phyloP scores from a whole-genome alignment of 805 yeast species.

The Kuraishia capsulata region DNA sequence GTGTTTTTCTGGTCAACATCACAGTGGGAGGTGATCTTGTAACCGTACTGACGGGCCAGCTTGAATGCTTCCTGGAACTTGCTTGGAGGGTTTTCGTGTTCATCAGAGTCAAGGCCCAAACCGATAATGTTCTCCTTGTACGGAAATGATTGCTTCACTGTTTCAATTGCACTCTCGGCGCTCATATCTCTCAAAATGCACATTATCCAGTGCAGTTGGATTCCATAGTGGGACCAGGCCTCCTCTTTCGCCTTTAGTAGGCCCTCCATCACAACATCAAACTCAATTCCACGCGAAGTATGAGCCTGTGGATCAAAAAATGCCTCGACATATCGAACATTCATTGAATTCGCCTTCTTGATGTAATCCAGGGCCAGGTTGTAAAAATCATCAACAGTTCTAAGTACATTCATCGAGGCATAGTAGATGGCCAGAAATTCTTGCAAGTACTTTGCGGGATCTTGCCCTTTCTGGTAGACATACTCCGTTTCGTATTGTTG shows the following conservation, averaged over 20 bases:
- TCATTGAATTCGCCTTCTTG: constrained; percentile 27
- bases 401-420: constrained; percentile 35
- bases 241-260: constrained; percentile 30
- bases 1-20: constrained; percentile 39
- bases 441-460: constrained; percentile 29
- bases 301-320: constrained; percentile 42
- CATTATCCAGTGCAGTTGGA: constrained; percentile 32
- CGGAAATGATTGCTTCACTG: constrained; percentile 22
- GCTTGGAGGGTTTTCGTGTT: constrained; percentile 33
- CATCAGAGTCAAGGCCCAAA: constrained; percentile 35
- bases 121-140: constrained; percentile 29
- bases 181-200: constrained; percentile 37
- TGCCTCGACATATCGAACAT: constrained; percentile 34
- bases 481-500: constrained; percentile 21
- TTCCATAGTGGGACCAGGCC: constrained; percentile 24
- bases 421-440: constrained; percentile 37
- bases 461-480: constrained; percentile 22
- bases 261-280: constrained; percentile 29
- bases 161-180: constrained; percentile 26
- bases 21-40: constrained; percentile 31
- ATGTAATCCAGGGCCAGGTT: constrained; percentile 36
- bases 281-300: constrained; percentile 28
- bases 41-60: constrained; percentile 21
- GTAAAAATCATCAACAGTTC: constrained; percentile 30
- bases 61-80: constrained; percentile 29